Percentiles rank a stretch among this genome's conserved stretches.
These are phyloP conservation scores for Myriosclerotinia duriaeana DNA, from an alignment of 2,329 filamentous ascomycete species.

Conservation along the genomic window DNA sequence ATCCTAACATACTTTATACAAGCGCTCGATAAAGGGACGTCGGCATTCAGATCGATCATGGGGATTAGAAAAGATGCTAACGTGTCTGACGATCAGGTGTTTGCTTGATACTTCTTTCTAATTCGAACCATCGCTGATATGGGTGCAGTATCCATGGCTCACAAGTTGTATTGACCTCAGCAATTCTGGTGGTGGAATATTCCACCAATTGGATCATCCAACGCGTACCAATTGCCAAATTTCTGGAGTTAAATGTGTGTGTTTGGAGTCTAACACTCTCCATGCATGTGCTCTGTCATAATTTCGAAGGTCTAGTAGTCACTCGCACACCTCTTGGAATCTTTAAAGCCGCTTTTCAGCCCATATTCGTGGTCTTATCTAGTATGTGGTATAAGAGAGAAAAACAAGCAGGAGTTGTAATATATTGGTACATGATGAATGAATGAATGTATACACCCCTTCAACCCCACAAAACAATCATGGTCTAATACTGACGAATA, in stretches of 20 bases:
- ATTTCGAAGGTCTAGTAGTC: conserved; percentile 59
- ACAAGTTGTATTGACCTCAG: conserved; percentile 37
- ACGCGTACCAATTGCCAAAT: conserved; percentile 20
- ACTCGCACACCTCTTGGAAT: conserved; percentile 66
- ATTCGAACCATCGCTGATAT: conserved; percentile 47
- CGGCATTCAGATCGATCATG: conserved; percentile 38
- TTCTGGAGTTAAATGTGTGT: conserved; percentile 16
- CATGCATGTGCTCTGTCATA: conserved; percentile 44
- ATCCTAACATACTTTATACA: conserved; percentile 54
- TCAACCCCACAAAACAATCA: too few relatives aligned
- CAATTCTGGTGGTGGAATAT: conserved; percentile 42
- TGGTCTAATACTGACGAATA: conserved; percentile 55
- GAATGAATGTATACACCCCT: conserved; percentile 18
- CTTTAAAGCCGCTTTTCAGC: conserved; percentile 67
- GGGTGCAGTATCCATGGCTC: conserved; percentile 33
- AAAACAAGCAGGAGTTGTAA: conserved; percentile 62
- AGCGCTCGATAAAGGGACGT: conserved; percentile 41
- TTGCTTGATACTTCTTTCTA: conserved; percentile 48
- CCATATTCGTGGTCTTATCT: conserved; percentile 59
- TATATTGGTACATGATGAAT: conserved; percentile 52
- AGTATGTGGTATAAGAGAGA: conserved; percentile 71
- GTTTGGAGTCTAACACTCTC: conserved; percentile 18
- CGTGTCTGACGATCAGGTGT: conserved; percentile 55
- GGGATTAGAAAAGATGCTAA: conserved; percentile 33
- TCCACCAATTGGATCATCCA: conserved; percentile 43